Evolutionary conservation across 257 asterid genomes (phyloP).

Genomic region (Scutellaria galericulata): DNA sequence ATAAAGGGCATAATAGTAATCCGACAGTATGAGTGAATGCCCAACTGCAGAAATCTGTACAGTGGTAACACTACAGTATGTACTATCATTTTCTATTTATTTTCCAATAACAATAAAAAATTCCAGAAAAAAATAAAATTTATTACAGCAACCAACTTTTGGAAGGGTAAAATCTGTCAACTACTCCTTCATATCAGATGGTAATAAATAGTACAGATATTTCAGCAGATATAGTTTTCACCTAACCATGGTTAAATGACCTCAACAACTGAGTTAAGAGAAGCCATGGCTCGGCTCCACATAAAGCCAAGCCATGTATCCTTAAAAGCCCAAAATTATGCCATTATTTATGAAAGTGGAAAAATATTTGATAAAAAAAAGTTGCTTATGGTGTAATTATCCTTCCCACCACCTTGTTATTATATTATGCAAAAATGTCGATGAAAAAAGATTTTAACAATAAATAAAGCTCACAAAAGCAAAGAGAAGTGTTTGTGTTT

Average conservation of each 20-base stretch:
- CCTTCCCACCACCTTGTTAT: conserved; percentile 31
- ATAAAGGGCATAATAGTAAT: conserved; percentile 37
- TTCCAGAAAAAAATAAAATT: neutral
- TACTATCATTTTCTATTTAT: conserved; percentile 31
- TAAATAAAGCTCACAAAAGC: conserved; percentile 48
- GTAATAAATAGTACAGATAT: conserved; percentile 44
- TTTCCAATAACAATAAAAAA: conserved; percentile 2
- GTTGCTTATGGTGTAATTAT: conserved; percentile 38
- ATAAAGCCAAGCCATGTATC: conserved; percentile 34
- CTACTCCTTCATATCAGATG: conserved; percentile 38
- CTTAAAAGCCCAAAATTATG: conserved; percentile 40
- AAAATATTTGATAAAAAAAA: neutral
- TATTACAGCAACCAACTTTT: conserved; percentile 44
- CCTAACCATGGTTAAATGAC: conserved; percentile 34
- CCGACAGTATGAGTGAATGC: conserved; percentile 11
- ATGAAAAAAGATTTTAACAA: conserved; percentile 29
- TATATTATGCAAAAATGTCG: conserved; percentile 3
- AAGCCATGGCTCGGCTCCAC: conserved; percentile 23
- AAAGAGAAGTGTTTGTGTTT: conserved; percentile 38
- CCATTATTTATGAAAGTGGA: conserved; percentile 31
- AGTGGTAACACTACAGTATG: conserved; percentile 21
- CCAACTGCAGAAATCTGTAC: conserved; percentile 40
- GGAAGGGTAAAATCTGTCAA: conserved; percentile 44
- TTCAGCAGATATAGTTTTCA: conserved; percentile 35
- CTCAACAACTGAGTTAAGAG: conserved; percentile 12